Conservation (phyloP, 148 eudicot genomes). For the Arbutus unedo region DNA sequence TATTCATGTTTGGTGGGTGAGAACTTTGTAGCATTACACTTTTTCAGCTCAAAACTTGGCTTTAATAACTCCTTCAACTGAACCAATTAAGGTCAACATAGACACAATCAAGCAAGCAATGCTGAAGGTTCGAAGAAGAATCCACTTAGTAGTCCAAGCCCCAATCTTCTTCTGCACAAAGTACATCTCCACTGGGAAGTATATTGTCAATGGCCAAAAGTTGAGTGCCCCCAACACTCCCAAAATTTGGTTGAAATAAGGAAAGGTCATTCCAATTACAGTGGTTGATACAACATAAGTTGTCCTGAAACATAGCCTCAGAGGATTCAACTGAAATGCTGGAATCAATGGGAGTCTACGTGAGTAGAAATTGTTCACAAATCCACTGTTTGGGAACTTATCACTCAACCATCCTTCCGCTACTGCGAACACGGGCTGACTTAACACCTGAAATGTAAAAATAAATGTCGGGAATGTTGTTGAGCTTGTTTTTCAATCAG, state of each 20-base stretch:
- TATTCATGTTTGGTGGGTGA: background rate
- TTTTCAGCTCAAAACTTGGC: constrained; percentile 15
- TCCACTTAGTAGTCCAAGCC: constrained; percentile 35
- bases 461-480: too few relatives aligned
- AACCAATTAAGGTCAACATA: constrained; percentile 34
- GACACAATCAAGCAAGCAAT: constrained; percentile 31
- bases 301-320: constrained; percentile 42
- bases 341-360: constrained; percentile 34
- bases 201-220: constrained; percentile 51
- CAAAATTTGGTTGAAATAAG: constrained; percentile 50
- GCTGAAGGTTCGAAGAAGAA: constrained; percentile 31
- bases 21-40: background rate
- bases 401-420: constrained; percentile 32
- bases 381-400: constrained; percentile 33
- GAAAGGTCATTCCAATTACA: constrained; percentile 33
- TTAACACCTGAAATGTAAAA: constrained; percentile 25
- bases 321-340: constrained; percentile 22
- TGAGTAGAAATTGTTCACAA: constrained; percentile 28
- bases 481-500: too few relatives aligned
- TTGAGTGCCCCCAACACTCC: constrained; percentile 46
- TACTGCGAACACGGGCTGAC: constrained; percentile 44
- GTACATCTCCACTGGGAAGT: constrained; percentile 56
- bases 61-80: constrained; percentile 33
- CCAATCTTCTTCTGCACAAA: constrained; percentile 36
- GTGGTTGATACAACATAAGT: constrained; percentile 40